Base-by-base conservation (phyloP, 768 basidiomycete genomes). In the Strobilomyces confusus region DNA sequence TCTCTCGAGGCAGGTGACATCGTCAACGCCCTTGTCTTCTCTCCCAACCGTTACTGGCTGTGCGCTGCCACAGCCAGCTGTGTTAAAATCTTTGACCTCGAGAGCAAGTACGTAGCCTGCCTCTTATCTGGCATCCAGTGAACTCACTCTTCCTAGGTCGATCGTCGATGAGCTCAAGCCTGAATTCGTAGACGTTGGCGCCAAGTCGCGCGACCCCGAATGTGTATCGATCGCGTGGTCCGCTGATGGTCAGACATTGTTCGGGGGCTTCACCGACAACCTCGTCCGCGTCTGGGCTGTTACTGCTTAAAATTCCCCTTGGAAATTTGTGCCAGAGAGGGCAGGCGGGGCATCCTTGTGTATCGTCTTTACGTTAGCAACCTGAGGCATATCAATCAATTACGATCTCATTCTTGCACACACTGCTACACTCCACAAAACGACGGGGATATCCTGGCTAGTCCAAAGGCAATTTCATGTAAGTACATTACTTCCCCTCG, bases 11-110 rank as follows among this genome's bases (percentile, higher is more conserved):
- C 97, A 44, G 95, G 95, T 56, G 92, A 99, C 72, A 79, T 94
- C 63, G 95, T 99, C 83, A 98, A 99, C 71, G 94, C 97, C 56
- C 89, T 99, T 62, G 97, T 98, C 72, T 99, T 99, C 83, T 95
- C 92, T 15, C 97, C 97, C 56, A 99, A 99, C 83, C 88, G 95
- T 54, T 99, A 99, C 89, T 99, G 97, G 97, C 79, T 99, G 60
- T 99, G 97, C 71, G 97, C 97, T 64, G 97, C 97, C 59, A 98
- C 97, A 59, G 83, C 92, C 58, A 92, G 87, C 72, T 93, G 91
- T 71, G 90, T 98, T 76, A 98, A 98, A 80, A 98, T 99, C 75
- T 99, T 98, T 69, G 97, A 99, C 74, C 81, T 99, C 44, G 95
- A 99, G 86, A 92, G 89, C 87, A 98, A 98, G 93, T 92, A 63